Percentiles rank a stretch among this genome's conserved stretches.
Evolutionary conservation across 2,329 filamentous ascomycete genomes (phyloP).

Genomic region (Aspergillus sp.): DNA sequence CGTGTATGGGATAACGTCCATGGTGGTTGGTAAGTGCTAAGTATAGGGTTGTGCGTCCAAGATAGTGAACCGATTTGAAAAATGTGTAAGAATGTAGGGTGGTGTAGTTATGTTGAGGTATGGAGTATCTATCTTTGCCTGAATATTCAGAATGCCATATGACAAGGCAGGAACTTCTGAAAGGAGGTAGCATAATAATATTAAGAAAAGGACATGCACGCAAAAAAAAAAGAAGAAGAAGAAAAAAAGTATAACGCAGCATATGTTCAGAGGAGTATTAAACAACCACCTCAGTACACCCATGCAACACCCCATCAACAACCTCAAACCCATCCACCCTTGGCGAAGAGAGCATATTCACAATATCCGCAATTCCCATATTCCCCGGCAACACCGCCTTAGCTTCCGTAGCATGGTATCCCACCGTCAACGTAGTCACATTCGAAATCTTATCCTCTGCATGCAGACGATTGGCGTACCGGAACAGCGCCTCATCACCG

Average conservation of each 20-base stretch:
- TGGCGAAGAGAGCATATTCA: slow-evolving; percentile 12
- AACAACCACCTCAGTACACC: neutral
- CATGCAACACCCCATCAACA: neutral
- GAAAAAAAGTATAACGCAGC: neutral
- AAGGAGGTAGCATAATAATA: too few species aligned
- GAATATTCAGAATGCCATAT: too few species aligned
- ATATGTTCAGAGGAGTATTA: too few species aligned
- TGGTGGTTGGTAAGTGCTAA: too few species aligned
- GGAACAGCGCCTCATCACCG: slow-evolving; percentile 84
- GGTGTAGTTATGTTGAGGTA: neutral
- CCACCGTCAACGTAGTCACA: slow-evolving; percentile 76
- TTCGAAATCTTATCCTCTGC: slow-evolving; percentile 52
- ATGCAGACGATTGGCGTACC: slow-evolving; percentile 77
- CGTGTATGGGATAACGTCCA: too few species aligned
- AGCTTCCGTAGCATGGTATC: slow-evolving; percentile 77
- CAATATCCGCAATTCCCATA: slow-evolving; percentile 61
- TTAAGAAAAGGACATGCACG: neutral
- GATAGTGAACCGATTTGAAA: too few species aligned
- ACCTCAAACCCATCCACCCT: slow-evolving; percentile 3
- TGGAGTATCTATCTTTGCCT: too few species aligned
- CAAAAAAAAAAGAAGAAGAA: neutral
- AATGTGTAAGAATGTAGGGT: neutral
- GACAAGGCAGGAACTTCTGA: too few species aligned
- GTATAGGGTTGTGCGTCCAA: too few species aligned
- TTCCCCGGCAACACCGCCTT: slow-evolving; percentile 75